phyloP scores from a whole-genome alignment of 208 protist species.

The Wallacemonas collosoma region DNA sequence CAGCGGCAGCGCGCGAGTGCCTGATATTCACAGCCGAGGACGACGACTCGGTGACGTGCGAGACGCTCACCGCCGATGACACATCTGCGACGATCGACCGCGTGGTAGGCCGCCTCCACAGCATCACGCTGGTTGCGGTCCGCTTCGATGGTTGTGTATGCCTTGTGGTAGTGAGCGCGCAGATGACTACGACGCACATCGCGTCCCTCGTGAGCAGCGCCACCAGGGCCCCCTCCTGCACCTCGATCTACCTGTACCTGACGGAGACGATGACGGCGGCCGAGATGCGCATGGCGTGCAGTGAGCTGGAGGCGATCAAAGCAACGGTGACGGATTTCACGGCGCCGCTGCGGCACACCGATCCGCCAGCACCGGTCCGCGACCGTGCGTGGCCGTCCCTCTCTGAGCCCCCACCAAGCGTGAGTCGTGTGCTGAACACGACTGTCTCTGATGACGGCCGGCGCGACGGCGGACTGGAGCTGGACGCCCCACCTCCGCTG shows the following conservation, averaged over 20 bases:
- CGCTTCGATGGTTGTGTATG: conserved; percentile 9
- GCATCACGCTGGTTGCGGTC: conserved; percentile 32
- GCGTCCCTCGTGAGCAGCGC: conserved; percentile 27
- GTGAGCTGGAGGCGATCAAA: conserved; percentile 36
- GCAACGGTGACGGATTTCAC: conserved; percentile 24
- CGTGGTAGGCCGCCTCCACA: conserved; percentile 25
- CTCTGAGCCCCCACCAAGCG: conserved; percentile 3
- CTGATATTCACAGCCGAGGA: conserved; percentile 63
- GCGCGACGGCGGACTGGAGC: not conserved
- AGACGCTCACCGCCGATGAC: conserved; percentile 28
- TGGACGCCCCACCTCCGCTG: not conserved
- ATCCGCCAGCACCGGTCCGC: not conserved
- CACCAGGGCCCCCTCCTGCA: conserved; percentile 18
- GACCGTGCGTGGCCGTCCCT: conserved; percentile 1
- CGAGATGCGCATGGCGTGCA: conserved; percentile 26
- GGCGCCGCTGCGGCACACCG: conserved; percentile 11
- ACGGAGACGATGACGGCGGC: conserved; percentile 29
- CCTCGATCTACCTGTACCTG: conserved; percentile 44
- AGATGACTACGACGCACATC: conserved; percentile 45
- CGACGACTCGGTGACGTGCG: conserved; percentile 29
- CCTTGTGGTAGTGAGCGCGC: conserved; percentile 26
- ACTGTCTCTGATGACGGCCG: conserved; percentile 29
- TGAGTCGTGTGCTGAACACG: conserved; percentile 32
- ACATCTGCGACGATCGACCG: conserved; percentile 18
- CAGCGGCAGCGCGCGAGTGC: conserved; percentile 36